Evolutionary conservation across 2,329 filamentous ascomycete species (phyloP), one percentile per base, ranked within the genome.

Genomic region (Falciphora oryzae): DNA sequence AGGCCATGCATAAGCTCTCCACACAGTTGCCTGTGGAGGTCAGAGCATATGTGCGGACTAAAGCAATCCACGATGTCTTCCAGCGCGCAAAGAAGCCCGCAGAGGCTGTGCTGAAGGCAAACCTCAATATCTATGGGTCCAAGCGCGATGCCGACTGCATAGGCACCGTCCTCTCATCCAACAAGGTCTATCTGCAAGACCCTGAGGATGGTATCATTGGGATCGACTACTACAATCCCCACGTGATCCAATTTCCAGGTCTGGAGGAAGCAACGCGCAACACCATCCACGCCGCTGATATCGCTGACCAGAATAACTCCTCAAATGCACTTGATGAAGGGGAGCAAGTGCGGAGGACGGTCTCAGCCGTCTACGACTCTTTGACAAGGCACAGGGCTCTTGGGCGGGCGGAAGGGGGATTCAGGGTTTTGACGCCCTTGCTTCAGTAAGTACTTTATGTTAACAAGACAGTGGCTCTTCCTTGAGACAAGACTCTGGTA

Each of bases 111-210:
- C 70, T 73, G 22, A 67, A 69, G 53, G 67, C 78, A 1, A 71
- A 77, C 63, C 74, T 79, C 62, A 76, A 78, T 58, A 65, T 78
- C 0, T 78, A 78, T 64, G 77, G 77, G 0, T 72, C 72, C 0
- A 64, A 64, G 1, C n/a, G 53, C 4, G 25, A 64, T 2, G 69
- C 68, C 1, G 63, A 62, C 0, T 18, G 64, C 1, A 66, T 77
- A 27, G 77, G 75, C 0, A 65, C 70, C 1, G 63, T 62, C 3
- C 66, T 79, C 1, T 74, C 75, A 0, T 25, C 65, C 0, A 66
- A 68, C 0, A 75, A 74, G 61, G 63, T 76, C 0, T 78, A 74
- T 71, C 65, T 79, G 14, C 77, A 79, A 59, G 67, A 65, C 38
- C 73, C 77, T 3, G 67, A 71, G 7, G 68, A 71, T 50, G 67